These are phyloP conservation scores for Tephrocybe sp. DNA, from an alignment of 768 basidiomycete species.

Conservation along the genomic window DNA sequence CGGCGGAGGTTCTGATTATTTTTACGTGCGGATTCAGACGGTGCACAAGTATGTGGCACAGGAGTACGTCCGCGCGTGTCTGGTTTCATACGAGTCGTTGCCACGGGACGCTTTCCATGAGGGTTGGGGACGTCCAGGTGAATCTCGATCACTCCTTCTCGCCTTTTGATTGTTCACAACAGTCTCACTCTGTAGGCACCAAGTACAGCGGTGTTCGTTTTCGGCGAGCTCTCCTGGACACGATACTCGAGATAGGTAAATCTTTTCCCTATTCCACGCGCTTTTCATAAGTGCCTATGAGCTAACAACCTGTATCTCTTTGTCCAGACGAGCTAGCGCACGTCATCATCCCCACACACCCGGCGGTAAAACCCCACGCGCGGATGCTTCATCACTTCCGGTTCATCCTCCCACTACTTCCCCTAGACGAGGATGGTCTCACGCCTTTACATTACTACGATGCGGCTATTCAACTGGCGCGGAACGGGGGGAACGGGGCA, in stretches of 20 bases:
- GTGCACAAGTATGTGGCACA: conserved; percentile 69
- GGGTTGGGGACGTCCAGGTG: conserved; percentile 78
- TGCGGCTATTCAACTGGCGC: conserved; percentile 70
- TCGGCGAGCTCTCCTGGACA: conserved; percentile 68
- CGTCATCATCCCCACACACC: conserved; percentile 71
- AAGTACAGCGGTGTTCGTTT: conserved; percentile 62
- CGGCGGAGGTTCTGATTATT: too few species aligned
- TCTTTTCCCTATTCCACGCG: conserved; percentile 8
- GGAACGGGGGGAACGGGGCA: conserved; percentile 52
- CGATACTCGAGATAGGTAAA: conserved; percentile 69
- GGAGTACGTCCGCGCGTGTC: conserved; percentile 75
- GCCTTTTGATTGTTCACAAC: not conserved
- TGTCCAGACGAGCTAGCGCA: conserved; percentile 65
- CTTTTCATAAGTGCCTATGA: not conserved
- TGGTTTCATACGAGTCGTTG: conserved; percentile 69
- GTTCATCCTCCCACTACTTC: conserved; percentile 66
- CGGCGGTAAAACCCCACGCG: conserved; percentile 65
- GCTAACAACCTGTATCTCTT: conserved; percentile 1
- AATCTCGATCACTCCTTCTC: conserved; percentile 14
- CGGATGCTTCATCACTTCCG: conserved; percentile 83
- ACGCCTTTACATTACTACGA: conserved; percentile 77
- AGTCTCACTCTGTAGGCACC: conserved; percentile 40
- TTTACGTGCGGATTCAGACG: conserved; percentile 42
- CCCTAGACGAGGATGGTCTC: conserved; percentile 59
- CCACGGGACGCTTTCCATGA: conserved; percentile 66